Percentiles rank a stretch among this genome's conserved stretches.
Evolutionary conservation across 2,329 filamentous ascomycete genomes (phyloP).

Genomic region (Beauveria medogensis): DNA sequence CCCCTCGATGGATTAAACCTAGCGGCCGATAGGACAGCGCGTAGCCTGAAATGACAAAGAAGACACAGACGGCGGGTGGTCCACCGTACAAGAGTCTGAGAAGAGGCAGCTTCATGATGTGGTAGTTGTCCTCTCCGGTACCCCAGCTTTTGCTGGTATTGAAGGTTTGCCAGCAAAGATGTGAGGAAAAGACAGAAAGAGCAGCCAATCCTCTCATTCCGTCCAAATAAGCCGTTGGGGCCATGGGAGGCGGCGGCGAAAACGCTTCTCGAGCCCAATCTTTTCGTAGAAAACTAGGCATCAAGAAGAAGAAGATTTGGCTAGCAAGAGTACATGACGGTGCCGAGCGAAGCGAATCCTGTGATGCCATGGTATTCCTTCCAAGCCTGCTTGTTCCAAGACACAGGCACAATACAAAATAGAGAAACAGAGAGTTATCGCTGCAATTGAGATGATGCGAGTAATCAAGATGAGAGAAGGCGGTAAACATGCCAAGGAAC

Average conservation of each 20-base stretch:
- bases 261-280: conserved; percentile 32
- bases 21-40: conserved; percentile 34
- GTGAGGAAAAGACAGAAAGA: conserved; percentile 48
- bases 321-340: background rate
- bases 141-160: conserved; percentile 43
- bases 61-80: conserved; percentile 49
- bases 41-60: conserved; percentile 51
- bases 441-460: background rate
- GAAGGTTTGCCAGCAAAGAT: conserved; percentile 47
- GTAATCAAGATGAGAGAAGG: background rate
- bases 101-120: conserved; percentile 44
- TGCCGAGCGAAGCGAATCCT: background rate
- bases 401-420: background rate
- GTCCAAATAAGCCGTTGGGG: conserved; percentile 49
- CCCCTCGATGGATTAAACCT: conserved; percentile 24
- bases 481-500: background rate
- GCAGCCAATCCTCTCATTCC: conserved; percentile 50
- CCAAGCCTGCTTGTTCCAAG: background rate
- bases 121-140: conserved; percentile 33
- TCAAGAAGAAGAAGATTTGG: conserved; percentile 32
- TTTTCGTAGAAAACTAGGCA: conserved; percentile 45
- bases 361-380: background rate
- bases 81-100: conserved; percentile 46
- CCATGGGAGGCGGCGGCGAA: conserved; percentile 32
- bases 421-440: background rate